These are phyloP conservation scores for Penicillium sp. DNA, from an alignment of 2,329 filamentous ascomycete genomes.

Conservation along the genomic window DNA sequence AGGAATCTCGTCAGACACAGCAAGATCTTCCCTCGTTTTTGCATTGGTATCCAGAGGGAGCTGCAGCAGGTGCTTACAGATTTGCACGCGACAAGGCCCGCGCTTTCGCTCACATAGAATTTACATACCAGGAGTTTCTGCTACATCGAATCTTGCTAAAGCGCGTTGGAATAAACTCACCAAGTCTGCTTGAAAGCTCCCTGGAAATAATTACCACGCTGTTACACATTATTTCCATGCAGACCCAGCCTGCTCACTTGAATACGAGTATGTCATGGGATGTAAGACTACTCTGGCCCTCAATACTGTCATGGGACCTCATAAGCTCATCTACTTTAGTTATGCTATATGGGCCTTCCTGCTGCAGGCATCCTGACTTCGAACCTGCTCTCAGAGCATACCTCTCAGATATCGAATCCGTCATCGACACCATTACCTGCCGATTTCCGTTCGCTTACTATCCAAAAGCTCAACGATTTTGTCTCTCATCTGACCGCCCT, in stretches of 20 bases:
- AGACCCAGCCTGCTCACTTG: not conserved
- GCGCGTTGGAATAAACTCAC: not conserved
- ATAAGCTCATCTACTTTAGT: not conserved
- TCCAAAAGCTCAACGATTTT: not conserved
- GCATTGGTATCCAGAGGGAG: not conserved
- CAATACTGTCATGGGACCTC: not conserved
- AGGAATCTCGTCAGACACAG: not conserved
- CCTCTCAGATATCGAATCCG: not conserved
- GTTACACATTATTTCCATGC: not conserved
- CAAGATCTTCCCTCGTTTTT: not conserved
- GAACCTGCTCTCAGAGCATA: not conserved
- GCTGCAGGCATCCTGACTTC: not conserved
- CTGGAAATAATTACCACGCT: not conserved
- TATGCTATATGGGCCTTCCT: conserved; percentile 1
- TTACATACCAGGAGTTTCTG: conserved; percentile 1
- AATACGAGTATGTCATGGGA: not conserved
- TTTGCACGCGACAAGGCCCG: not conserved
- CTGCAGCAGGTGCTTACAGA: not conserved
- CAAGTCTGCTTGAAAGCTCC: not conserved
- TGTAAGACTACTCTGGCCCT: not conserved
- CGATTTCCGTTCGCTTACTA: not conserved
- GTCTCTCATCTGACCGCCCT: not conserved
- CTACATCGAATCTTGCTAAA: not conserved
- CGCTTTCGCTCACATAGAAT: not conserved
- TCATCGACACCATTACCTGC: not conserved